These are phyloP conservation scores for Candida sp. DNA, from an alignment of 1,139 yeast genomes.

Conservation along the genomic window DNA sequence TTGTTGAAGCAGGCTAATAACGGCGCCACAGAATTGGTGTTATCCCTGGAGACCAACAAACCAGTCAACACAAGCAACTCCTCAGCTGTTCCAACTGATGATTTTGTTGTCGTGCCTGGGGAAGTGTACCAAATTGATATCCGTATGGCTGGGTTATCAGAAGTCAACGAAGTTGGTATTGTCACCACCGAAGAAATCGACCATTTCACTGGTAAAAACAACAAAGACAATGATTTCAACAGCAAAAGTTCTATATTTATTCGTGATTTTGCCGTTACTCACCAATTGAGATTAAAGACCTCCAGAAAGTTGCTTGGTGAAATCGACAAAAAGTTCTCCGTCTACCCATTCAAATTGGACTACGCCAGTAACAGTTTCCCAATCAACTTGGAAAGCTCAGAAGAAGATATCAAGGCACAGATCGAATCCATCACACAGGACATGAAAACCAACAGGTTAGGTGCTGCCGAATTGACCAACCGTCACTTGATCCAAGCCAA, in stretches of 20 bases:
- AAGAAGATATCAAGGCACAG: conserved; percentile 39
- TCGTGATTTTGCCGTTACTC: conserved; percentile 83
- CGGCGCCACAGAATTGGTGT: conserved; percentile 41
- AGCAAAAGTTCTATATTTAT: conserved; percentile 76
- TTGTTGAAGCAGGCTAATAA: conserved; percentile 48
- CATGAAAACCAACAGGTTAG: conserved; percentile 67
- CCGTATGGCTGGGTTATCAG: conserved; percentile 72
- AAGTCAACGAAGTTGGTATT: conserved; percentile 60
- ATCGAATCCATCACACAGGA: conserved; percentile 51
- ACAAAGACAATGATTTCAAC: conserved; percentile 48
- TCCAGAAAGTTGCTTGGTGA: conserved; percentile 73
- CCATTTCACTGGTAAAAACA: conserved; percentile 64
- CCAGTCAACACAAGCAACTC: conserved; percentile 27
- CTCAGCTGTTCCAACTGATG: conserved; percentile 73
- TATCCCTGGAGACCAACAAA: conserved; percentile 24
- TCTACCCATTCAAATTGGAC: conserved; percentile 87
- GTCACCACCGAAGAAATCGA: conserved; percentile 70
- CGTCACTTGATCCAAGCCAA: conserved; percentile 79
- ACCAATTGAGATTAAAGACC: conserved; percentile 76
- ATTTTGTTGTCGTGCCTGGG: conserved; percentile 73
- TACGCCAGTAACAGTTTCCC: conserved; percentile 68
- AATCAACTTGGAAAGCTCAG: conserved; percentile 35
- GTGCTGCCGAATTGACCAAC: conserved; percentile 80
- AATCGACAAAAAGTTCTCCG: conserved; percentile 78
- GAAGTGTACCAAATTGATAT: conserved; percentile 90